Percentiles rank a stretch among this genome's conserved stretches.
phyloP scores from a whole-genome alignment of 192 early-diverging fungal genomes.

The Allomyces javanicus region DNA sequence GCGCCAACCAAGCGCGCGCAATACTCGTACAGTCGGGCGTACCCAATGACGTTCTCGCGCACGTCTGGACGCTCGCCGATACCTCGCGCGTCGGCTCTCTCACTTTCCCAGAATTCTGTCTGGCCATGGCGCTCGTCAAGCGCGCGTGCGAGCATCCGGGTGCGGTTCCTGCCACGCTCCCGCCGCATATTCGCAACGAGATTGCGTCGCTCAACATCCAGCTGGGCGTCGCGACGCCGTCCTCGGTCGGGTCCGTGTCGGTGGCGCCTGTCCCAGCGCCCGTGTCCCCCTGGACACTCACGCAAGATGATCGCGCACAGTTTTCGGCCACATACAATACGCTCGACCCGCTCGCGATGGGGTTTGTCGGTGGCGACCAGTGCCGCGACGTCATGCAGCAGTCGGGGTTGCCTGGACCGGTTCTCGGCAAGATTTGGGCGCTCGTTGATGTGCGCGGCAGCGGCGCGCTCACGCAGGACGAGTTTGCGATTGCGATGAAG shows the following conservation, averaged over 20 bases:
- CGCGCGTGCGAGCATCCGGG: not conserved
- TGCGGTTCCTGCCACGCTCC: not conserved
- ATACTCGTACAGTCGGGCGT: not conserved
- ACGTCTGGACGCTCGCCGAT: not conserved
- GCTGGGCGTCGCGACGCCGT: not conserved
- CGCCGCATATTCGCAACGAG: not conserved
- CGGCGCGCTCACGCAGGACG: slow-evolving; percentile 80
- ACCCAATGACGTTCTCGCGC: not conserved
- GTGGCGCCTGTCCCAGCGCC: not conserved
- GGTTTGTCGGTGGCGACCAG: slow-evolving; percentile 48
- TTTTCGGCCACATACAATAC: slow-evolving; percentile 48
- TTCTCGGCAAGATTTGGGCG: slow-evolving; percentile 60
- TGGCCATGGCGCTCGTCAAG: not conserved
- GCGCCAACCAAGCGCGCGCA: not conserved
- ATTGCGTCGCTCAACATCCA: not conserved
- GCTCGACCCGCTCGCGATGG: slow-evolving; percentile 45
- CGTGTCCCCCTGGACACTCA: slow-evolving; percentile 25
- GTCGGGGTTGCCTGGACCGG: slow-evolving; percentile 43
- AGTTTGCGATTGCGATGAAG: slow-evolving; percentile 95
- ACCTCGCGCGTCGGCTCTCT: not conserved
- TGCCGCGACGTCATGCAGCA: slow-evolving; percentile 52
- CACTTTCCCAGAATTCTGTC: not conserved
- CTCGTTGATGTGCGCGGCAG: slow-evolving; percentile 55
- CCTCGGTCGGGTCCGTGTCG: not conserved
- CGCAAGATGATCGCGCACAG: slow-evolving; percentile 25